These are phyloP conservation scores for Chlorella sp. DNA, from an alignment of 139 green algal genomes.

Conservation along the genomic window DNA sequence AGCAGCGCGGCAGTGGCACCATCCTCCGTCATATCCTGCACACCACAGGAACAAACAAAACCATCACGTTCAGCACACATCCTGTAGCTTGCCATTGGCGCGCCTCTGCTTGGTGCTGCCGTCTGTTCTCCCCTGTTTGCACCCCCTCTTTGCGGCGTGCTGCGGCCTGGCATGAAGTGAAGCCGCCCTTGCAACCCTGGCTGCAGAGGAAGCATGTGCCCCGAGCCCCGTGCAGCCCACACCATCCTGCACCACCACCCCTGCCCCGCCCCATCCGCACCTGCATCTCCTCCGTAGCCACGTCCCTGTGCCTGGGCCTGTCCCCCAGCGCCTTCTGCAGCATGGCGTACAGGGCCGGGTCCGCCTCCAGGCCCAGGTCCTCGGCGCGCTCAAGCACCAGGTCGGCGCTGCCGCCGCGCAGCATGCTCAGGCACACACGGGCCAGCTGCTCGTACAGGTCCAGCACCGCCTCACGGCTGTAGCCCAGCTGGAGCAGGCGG, in stretches of 20 bases:
- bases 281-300: constrained; percentile 10
- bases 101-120: not conserved
- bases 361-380: constrained; percentile 4
- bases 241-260: not conserved
- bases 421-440: constrained; percentile 8
- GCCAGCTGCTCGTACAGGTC: constrained; percentile 12
- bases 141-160: not conserved
- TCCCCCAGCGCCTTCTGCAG: constrained; percentile 12
- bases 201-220: not conserved
- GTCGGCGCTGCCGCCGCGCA: constrained; percentile 9
- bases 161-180: not conserved
- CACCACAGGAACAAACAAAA: not conserved
- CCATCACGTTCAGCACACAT: not conserved
- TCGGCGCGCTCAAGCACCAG: constrained; percentile 18
- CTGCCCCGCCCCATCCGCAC: not conserved
- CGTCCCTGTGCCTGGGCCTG: constrained; percentile 3
- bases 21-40: too few relatives aligned
- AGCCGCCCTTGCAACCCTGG: not conserved
- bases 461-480: not conserved
- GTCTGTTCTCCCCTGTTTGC: not conserved
- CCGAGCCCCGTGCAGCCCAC: not conserved
- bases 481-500: constrained; percentile 6
- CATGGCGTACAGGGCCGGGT: constrained; percentile 4
- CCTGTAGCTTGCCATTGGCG: not conserved
- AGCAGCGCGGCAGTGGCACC: not conserved